phyloP scores from a whole-genome alignment of 805 yeast species.

The Nakazawaea populi region DNA sequence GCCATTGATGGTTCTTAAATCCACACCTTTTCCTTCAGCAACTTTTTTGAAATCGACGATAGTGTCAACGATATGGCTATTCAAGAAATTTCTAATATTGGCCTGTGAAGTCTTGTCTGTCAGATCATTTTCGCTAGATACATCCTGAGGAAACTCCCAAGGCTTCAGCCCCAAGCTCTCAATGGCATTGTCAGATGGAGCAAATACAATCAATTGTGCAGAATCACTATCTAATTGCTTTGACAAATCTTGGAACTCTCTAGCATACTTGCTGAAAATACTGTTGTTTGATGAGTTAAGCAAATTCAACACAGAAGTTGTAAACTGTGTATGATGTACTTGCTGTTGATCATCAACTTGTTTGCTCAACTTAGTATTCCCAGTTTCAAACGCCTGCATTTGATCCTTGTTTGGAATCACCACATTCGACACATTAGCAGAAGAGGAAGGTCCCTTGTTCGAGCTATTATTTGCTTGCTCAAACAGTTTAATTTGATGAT shows the following conservation, averaged over 20 bases:
- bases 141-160: conserved; percentile 69
- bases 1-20: conserved; percentile 25
- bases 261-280: conserved; percentile 5
- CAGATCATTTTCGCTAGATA: conserved; percentile 33
- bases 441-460: background rate
- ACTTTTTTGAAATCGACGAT: conserved; percentile 11
- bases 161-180: conserved; percentile 51
- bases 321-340: background rate
- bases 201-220: conserved; percentile 44
- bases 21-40: conserved; percentile 21
- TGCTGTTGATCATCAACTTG: background rate
- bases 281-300: background rate
- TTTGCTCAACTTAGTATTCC: background rate
- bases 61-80: conserved; percentile 50
- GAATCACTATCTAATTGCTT: background rate
- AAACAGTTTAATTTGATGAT: conserved; percentile 6
- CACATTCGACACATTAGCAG: background rate
- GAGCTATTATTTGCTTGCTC: background rate
- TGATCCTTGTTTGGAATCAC: conserved; percentile 4
- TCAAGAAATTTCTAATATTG: conserved; percentile 54
- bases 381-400: background rate
- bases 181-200: conserved; percentile 67
- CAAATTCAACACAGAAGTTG: background rate
- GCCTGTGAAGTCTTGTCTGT: conserved; percentile 42
- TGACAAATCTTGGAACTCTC: background rate